A percentile compares a stretch with the other conserved stretches of the same genome.
Evolutionary conservation across 192 early-diverging fungal genomes (phyloP).

Genomic region (Pilaira anomala): DNA sequence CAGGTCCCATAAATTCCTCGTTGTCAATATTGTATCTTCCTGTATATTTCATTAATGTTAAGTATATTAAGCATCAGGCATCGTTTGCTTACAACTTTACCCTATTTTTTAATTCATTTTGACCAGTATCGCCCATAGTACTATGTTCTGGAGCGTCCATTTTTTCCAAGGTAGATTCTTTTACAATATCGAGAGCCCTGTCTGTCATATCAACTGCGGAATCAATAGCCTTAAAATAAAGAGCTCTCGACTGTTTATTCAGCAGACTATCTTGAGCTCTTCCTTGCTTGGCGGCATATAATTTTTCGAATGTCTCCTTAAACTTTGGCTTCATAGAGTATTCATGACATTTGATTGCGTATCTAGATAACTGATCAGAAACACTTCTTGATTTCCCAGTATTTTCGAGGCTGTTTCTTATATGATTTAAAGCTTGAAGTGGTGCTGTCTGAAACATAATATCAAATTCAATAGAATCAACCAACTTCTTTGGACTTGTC

Average conservation of each 20-base stretch:
- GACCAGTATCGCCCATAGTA: not conserved
- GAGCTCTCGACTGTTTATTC: not conserved
- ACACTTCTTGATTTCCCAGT: conserved; percentile 6
- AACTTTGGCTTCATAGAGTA: conserved; percentile 6
- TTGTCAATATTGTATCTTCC: conserved; percentile 4
- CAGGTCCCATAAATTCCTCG: conserved; percentile 8
- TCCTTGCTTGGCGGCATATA: conserved; percentile 12
- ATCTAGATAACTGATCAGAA: conserved; percentile 9
- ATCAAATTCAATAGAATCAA: conserved; percentile 1
- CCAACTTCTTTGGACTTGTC: conserved; percentile 12
- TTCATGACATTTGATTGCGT: conserved; percentile 5
- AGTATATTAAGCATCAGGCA: conserved; percentile 1
- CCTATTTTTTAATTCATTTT: conserved; percentile 8
- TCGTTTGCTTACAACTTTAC: conserved; percentile 4
- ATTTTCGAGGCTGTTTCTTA: conserved; percentile 5
- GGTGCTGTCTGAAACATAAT: conserved; percentile 7
- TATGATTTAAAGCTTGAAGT: conserved; percentile 9
- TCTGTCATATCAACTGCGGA: conserved; percentile 11
- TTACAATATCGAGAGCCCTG: conserved; percentile 10
- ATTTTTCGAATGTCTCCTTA: conserved; percentile 8
- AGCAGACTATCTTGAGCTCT: conserved; percentile 13
- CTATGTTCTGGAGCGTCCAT: conserved; percentile 8
- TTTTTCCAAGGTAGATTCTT: conserved; percentile 12
- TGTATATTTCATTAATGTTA: conserved; percentile 15
- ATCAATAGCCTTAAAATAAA: conserved; percentile 12